Percentiles rank a stretch among this genome's conserved stretches.
phyloP scores from a whole-genome alignment of 495 filamentous ascomycete genomes.

The Stereocaulon alpinum region DNA sequence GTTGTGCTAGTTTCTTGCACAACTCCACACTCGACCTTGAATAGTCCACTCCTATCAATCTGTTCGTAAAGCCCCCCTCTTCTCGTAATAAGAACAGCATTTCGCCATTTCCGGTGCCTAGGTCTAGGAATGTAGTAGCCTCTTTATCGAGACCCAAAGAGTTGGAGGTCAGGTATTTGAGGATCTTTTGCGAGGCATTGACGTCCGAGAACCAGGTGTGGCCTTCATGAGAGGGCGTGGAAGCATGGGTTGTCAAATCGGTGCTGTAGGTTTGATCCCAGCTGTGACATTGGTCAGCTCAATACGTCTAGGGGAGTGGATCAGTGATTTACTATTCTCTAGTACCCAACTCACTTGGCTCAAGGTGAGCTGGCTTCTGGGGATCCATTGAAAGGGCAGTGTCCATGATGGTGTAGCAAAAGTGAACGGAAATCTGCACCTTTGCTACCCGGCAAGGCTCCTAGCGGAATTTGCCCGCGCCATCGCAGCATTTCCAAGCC shows the following conservation, averaged over 20 bases:
- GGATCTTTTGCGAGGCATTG: constrained; percentile 40
- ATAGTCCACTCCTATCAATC: constrained; percentile 83
- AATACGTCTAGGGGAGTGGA: background rate
- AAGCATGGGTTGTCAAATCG: constrained; percentile 15
- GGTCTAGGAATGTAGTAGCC: constrained; percentile 48
- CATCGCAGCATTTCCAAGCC: background rate
- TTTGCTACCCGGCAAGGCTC: background rate
- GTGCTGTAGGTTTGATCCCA: constrained; percentile 22
- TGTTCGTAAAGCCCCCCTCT: constrained; percentile 44
- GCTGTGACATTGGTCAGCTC: background rate
- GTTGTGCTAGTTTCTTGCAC: constrained; percentile 40
- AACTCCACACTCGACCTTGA: constrained; percentile 60
- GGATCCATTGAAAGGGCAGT: constrained; percentile 1
- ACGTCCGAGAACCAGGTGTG: constrained; percentile 46
- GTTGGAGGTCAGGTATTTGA: constrained; percentile 32
- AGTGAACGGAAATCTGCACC: background rate
- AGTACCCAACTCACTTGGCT: constrained; percentile 43
- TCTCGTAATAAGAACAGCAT: constrained; percentile 67
- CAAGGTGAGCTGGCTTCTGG: constrained; percentile 33
- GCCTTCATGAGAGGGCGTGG: constrained; percentile 39
- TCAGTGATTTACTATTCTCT: constrained; percentile 41
- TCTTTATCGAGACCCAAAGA: constrained; percentile 17
- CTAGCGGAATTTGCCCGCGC: background rate
- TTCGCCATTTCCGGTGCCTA: constrained; percentile 90
- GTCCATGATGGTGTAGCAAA: background rate